Evolutionary conservation across 164 flowering plant species (phyloP), one percentile per base, ranked within the genome.

Genomic region (Magnolia kwangsiensis): DNA sequence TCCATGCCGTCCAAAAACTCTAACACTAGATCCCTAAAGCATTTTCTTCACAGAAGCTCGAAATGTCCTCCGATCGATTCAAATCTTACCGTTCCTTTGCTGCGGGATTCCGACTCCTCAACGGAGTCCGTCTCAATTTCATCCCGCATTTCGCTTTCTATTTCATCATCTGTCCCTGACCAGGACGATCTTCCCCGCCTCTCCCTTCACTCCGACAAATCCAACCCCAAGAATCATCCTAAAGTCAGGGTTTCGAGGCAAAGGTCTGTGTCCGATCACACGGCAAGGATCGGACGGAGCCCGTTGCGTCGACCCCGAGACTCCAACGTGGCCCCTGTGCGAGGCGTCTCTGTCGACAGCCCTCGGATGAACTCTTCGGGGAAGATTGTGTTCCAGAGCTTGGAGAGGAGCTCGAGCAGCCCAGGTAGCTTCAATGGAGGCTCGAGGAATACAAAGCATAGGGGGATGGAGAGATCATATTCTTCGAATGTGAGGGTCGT

Each of bases 341-440:
- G 87, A 27, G 96, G 90, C 19, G 85, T 82, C 0, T 84, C 95
- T 0, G 85, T 84, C n/a, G 98, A 95, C 80, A 90, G 95, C 68
- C 98, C 98, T 1, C 82, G 98, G 20, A 89, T 95, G 96, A 95
- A 90, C 72, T 80, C 98, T 0, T 93, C 97, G 0, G 98, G 98
- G 31, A 95, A 95, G 74, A 84, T 93, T 27, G 95, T 95, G 77
- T 95, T 95, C 58, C 94, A 90, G 70, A 83, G 91, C 83, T 65
- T 95, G 71, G 98, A 92, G 74, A 77, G 97, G 31, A 93, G 98
- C 74, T 92, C 96, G 11, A 95, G 98, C 78, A 93, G 97, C 77
- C 98, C 98, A 1, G 87, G 98, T 74, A 91, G 86, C 81, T 95
- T 92, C 82, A 88, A 87, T 78, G 97, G 95, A 5, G 92, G 93